Evolutionary conservation across 148 eudicot species (phyloP), one percentile per base, ranked within the genome.

Genomic region (Dianthus caryophyllus): DNA sequence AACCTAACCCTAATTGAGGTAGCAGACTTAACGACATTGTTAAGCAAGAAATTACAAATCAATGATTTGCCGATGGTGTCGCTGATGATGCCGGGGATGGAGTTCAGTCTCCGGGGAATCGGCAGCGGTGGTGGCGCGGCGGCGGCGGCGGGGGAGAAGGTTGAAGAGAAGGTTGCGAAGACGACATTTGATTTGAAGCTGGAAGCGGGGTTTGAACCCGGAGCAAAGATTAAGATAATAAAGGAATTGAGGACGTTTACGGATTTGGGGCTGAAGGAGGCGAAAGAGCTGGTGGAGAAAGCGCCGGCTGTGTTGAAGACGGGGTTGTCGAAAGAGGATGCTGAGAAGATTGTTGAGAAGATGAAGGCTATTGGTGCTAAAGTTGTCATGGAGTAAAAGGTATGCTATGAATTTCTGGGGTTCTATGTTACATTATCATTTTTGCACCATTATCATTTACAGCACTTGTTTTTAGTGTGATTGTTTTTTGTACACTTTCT

Each of bases 51-150:
- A 67, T 65, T 89, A 75, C 81, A 80, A 46, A 71, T 89, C 0
- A 77, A 75, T 8, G 91, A 89, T 44, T 81, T 93, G 85, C 98
- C 98, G 12, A 39, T 79, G 29, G 93, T 93, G 77, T 84, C 81
- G 41, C 76, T 88, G 50, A 87, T 90, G 95, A 89, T 93, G 91
- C 96, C 96, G 20, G 98, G 98, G 14, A 93, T 87, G 98, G 88
- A 89, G 25, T 81, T 89, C 62, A 83, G 82, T n/a, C 67, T 76
- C 66, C 67, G 71, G 44, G 44, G 44, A 9, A 41, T 41, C 44
- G 44, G 44, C 44, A 13, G 44, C 12, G 11, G 44, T 9, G 44
- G 44, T 3, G 44, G 6, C 12, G 44, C 44, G 44, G 44, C 5
- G 12, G 44, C 12, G 44, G 6, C 44, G 44, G 44, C 1, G 44